Evolutionary conservation across 495 filamentous ascomycete genomes (phyloP).

Genomic region (Tetracladium setigerum): DNA sequence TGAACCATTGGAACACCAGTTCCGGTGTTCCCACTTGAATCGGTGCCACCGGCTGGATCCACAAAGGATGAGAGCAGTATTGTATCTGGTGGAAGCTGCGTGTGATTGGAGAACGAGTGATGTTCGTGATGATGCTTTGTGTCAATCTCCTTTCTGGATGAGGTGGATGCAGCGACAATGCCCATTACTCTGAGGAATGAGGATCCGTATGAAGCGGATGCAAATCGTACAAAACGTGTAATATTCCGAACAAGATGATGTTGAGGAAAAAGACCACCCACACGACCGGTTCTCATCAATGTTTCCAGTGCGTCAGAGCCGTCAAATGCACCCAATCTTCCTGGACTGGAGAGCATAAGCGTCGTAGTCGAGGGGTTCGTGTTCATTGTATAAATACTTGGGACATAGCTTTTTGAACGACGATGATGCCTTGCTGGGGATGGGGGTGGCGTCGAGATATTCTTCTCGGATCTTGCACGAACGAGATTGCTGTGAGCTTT

Average conservation of each 20-base stretch:
- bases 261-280: slow-evolving; percentile 59
- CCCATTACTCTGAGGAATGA: slow-evolving; percentile 66
- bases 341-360: slow-evolving; percentile 48
- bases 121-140: slow-evolving; percentile 56
- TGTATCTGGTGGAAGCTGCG: slow-evolving; percentile 54
- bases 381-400: slow-evolving; percentile 65
- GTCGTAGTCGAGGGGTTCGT: slow-evolving; percentile 59
- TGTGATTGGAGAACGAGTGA: slow-evolving; percentile 64
- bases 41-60: slow-evolving; percentile 66
- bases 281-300: slow-evolving; percentile 46
- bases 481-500: slow-evolving; percentile 41
- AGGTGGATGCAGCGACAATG: slow-evolving; percentile 29
- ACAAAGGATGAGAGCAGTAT: slow-evolving; percentile 72
- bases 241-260: slow-evolving; percentile 64
- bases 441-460: slow-evolving; percentile 21
- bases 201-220: slow-evolving; percentile 69
- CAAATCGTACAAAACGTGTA: slow-evolving; percentile 67
- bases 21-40: slow-evolving; percentile 61
- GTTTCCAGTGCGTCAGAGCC: slow-evolving; percentile 46
- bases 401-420: slow-evolving; percentile 32
- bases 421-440: slow-evolving; percentile 27
- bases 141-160: slow-evolving; percentile 17
- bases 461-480: slow-evolving; percentile 38
- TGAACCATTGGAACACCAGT: slow-evolving; percentile 74
- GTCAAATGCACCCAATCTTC: slow-evolving; percentile 41